These are phyloP conservation scores for Rhizophagus sp. DNA, from an alignment of 192 early-diverging fungal species.

Conservation along the genomic window DNA sequence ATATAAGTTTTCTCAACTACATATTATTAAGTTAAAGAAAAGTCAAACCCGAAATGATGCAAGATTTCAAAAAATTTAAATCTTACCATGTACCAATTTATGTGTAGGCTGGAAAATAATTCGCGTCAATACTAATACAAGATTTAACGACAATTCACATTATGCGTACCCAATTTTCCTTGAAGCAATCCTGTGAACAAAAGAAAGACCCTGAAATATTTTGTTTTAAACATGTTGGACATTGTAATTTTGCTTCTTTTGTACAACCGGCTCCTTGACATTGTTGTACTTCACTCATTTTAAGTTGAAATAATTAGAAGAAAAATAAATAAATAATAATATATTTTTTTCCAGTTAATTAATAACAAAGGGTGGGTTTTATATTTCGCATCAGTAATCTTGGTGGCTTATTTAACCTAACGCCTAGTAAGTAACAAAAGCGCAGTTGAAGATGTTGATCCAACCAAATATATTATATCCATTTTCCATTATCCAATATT, in stretches of 20 bases:
- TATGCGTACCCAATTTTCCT: constrained; percentile 60
- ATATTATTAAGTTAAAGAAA: neutral
- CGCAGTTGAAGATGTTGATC: too few relatives aligned
- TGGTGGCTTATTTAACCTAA: too few relatives aligned
- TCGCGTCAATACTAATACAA: neutral
- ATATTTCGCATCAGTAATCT: too few relatives aligned
- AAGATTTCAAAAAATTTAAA: neutral
- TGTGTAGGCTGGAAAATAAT: constrained; percentile 17
- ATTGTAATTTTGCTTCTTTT: constrained; percentile 71
- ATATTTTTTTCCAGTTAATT: too few relatives aligned
- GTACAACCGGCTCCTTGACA: constrained; percentile 56
- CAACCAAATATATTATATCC: too few relatives aligned
- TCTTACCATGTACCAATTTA: constrained; percentile 1
- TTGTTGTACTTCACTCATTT: constrained; percentile 17
- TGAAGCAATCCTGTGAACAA: constrained; percentile 83
- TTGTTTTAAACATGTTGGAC: constrained; percentile 79
- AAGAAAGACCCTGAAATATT: constrained; percentile 67
- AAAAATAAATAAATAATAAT: too few relatives aligned
- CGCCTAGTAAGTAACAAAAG: too few relatives aligned
- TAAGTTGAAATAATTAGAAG: neutral
- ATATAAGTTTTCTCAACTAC: constrained; percentile 10
- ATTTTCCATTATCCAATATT: too few relatives aligned
- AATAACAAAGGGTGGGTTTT: too few relatives aligned
- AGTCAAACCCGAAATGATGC: neutral
- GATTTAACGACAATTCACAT: neutral